Percentiles rank a stretch among this genome's conserved stretches.
These are phyloP conservation scores for Sclerotinia subarctica DNA, from an alignment of 2,329 filamentous ascomycete genomes.

Conservation along the genomic window DNA sequence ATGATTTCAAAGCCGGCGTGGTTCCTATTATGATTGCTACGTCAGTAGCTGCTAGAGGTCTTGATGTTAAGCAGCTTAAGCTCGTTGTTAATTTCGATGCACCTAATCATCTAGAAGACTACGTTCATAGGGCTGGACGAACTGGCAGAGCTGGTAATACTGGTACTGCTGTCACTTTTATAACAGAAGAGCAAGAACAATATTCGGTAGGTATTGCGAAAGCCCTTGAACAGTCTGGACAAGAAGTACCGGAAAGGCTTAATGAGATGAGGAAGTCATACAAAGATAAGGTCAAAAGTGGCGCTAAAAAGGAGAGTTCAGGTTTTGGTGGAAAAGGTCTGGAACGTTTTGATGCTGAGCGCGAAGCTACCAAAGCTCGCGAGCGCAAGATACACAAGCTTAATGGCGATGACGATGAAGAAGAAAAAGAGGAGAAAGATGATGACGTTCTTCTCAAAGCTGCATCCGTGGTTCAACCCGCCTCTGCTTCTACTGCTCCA, in stretches of 20 bases:
- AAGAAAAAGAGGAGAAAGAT: constrained; percentile 67
- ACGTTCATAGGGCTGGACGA: constrained; percentile 89
- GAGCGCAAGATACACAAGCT: constrained; percentile 89
- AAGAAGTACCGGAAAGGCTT: constrained; percentile 70
- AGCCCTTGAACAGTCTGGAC: constrained; percentile 79
- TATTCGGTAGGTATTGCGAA: constrained; percentile 88
- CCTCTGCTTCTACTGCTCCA: constrained; percentile 43
- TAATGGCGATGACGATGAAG: constrained; percentile 78
- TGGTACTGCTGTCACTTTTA: constrained; percentile 90
- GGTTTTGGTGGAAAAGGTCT: constrained; percentile 95
- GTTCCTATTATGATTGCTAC: constrained; percentile 91
- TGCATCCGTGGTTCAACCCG: constrained; percentile 61
- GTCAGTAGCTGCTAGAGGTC: constrained; percentile 87
- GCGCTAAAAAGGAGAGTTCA: constrained; percentile 83
- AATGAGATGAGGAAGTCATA: constrained; percentile 68
- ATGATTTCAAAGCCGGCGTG: constrained; percentile 89
- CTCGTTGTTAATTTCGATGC: constrained; percentile 95
- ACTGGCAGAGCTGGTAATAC: constrained; percentile 93
- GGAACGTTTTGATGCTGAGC: constrained; percentile 85
- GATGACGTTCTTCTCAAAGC: constrained; percentile 70
- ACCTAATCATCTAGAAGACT: constrained; percentile 92
- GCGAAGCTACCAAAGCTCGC: constrained; percentile 79
- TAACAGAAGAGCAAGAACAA: constrained; percentile 87
- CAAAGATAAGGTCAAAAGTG: constrained; percentile 85
- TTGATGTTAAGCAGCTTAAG: constrained; percentile 95